These are phyloP conservation scores for Podospora tetraspora DNA, from an alignment of 495 filamentous ascomycete species.

Conservation along the genomic window DNA sequence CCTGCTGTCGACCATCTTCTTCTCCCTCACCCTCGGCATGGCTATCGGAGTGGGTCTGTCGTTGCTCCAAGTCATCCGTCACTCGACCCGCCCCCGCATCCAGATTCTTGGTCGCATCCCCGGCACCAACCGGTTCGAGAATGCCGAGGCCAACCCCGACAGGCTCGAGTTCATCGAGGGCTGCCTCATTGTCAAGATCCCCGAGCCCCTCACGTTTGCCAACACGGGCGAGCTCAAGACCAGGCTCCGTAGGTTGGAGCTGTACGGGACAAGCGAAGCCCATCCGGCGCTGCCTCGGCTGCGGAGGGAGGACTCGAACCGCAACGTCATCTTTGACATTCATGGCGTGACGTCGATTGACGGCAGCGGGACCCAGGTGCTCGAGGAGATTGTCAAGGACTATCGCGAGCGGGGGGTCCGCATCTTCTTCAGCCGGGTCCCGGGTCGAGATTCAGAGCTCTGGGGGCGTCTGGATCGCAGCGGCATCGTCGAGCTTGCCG, in stretches of 20 bases:
- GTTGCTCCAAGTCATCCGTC: slow-evolving; percentile 80
- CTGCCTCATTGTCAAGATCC: slow-evolving; percentile 93
- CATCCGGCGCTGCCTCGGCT: slow-evolving; percentile 84
- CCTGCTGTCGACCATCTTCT: slow-evolving; percentile 89
- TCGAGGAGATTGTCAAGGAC: slow-evolving; percentile 76
- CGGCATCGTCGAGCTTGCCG: slow-evolving; percentile 76
- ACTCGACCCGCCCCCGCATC: slow-evolving; percentile 86
- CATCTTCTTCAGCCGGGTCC: slow-evolving; percentile 84
- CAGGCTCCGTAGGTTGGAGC: slow-evolving; percentile 73
- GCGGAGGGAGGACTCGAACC: slow-evolving; percentile 64
- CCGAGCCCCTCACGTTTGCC: slow-evolving; percentile 92
- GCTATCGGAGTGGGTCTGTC: slow-evolving; percentile 84
- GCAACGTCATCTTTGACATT: slow-evolving; percentile 92
- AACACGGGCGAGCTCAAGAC: slow-evolving; percentile 92
- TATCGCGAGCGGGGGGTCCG: slow-evolving; percentile 68
- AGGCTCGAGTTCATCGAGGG: slow-evolving; percentile 84
- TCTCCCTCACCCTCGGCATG: slow-evolving; percentile 77
- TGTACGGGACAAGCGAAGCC: slow-evolving; percentile 75
- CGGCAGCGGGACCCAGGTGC: slow-evolving; percentile 85
- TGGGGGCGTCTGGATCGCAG: slow-evolving; percentile 69
- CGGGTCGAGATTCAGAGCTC: slow-evolving; percentile 55
- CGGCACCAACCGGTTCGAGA: slow-evolving; percentile 77
- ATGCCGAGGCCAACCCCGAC: slow-evolving; percentile 74
- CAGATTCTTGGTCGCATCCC: slow-evolving; percentile 92
- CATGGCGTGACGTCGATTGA: slow-evolving; percentile 92